Percentiles rank a stretch among this genome's conserved stretches.
phyloP scores from a whole-genome alignment of 345 rosid genomes.

The Sisymbrium irio region DNA sequence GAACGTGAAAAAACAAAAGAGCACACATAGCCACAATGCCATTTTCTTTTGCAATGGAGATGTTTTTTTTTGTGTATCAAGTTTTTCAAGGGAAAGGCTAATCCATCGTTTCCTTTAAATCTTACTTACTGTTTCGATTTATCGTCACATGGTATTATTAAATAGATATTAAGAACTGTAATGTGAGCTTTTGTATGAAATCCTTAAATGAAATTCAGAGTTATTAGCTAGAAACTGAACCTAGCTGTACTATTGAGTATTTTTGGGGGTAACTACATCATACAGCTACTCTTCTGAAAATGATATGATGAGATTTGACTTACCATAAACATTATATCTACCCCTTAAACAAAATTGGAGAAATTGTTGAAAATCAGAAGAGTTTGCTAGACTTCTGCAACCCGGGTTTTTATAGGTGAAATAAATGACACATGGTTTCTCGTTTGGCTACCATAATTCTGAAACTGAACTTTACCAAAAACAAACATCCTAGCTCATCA shows the following conservation, averaged over 20 bases:
- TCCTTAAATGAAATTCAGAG: background rate
- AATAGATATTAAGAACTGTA: background rate
- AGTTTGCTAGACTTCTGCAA: background rate
- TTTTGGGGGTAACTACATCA: background rate
- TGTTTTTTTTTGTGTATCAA: too few relatives aligned
- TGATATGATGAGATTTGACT: constrained; percentile 11
- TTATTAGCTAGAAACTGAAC: background rate
- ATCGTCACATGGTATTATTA: background rate
- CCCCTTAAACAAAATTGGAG: background rate
- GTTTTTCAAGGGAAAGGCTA: background rate
- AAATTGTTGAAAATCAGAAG: background rate
- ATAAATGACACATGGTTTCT: background rate
- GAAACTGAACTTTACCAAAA: background rate
- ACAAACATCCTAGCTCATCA: background rate
- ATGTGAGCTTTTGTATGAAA: background rate
- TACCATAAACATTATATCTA: background rate
- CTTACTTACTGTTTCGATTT: background rate
- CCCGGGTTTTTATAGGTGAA: background rate
- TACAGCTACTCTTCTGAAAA: background rate
- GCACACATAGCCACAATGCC: constrained; percentile 17
- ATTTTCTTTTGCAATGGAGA: constrained; percentile 1
- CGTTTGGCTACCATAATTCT: background rate
- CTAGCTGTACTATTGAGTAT: background rate
- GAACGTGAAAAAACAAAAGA: constrained; percentile 2
- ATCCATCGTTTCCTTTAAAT: background rate